Evolutionary conservation across 371 early-diverging fungal genomes (phyloP).

Genomic region (Syncephalis plumigaleata): DNA sequence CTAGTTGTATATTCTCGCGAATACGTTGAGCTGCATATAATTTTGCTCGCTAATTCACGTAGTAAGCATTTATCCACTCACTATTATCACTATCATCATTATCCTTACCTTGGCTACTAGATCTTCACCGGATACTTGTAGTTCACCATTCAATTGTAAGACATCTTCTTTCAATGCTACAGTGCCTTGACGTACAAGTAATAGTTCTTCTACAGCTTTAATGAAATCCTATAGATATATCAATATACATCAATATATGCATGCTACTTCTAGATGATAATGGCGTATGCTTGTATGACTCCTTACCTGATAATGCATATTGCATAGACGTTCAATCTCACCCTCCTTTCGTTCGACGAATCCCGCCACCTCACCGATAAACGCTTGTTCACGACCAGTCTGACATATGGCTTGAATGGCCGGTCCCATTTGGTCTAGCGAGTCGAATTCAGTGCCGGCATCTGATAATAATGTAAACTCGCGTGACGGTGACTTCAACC

Average conservation of each 20-base stretch:
- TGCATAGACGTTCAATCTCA: slow-evolving; percentile 97
- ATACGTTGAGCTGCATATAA: too few species aligned
- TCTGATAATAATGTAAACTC: neutral
- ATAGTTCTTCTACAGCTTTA: slow-evolving; percentile 83
- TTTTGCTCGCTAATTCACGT: too few species aligned
- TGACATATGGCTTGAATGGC: slow-evolving; percentile 82
- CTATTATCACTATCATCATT: neutral
- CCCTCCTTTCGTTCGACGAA: slow-evolving; percentile 76
- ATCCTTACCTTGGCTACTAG: slow-evolving; percentile 51
- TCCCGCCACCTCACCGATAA: slow-evolving; percentile 63
- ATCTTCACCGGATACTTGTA: slow-evolving; percentile 65
- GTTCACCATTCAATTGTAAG: slow-evolving; percentile 57
- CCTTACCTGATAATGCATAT: slow-evolving; percentile 76
- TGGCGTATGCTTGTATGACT: too few species aligned
- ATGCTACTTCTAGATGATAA: too few species aligned
- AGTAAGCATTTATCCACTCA: neutral
- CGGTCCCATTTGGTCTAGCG: slow-evolving; percentile 70
- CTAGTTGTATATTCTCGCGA: slow-evolving; percentile 7
- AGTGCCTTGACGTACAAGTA: slow-evolving; percentile 84
- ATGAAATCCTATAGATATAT: slow-evolving; percentile 66
- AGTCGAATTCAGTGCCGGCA: slow-evolving; percentile 28
- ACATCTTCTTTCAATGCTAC: slow-evolving; percentile 69
- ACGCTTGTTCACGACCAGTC: slow-evolving; percentile 66
- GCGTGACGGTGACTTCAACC: neutral
- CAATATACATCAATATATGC: neutral